phyloP scores from a whole-genome alignment of 306 rosid species.

The Benincasa hispida region DNA sequence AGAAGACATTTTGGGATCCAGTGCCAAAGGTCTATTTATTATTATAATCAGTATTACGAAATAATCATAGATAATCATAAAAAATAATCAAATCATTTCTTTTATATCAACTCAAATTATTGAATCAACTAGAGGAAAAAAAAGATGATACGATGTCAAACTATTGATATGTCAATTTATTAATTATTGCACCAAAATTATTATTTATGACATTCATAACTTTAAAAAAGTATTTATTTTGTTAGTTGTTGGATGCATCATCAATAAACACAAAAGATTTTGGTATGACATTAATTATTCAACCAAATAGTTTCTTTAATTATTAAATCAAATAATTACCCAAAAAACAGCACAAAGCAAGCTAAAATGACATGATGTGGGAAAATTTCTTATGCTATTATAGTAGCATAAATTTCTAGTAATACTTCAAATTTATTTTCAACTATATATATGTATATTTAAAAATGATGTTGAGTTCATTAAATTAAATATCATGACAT shows the following conservation, averaged over 20 bases:
- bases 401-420: neutral
- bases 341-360: neutral
- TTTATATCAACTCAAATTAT: neutral
- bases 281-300: neutral
- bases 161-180: neutral
- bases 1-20: too few relatives aligned
- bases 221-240: neutral
- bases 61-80: neutral
- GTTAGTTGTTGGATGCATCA: neutral
- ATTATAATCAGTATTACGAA: too few relatives aligned
- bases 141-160: neutral
- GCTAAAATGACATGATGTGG: neutral
- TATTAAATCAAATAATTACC: neutral
- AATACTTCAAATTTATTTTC: neutral
- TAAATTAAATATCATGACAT: too few relatives aligned
- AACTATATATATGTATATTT: too few relatives aligned
- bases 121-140: neutral
- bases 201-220: neutral
- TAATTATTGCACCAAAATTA: neutral
- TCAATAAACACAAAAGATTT: neutral
- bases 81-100: neutral
- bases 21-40: too few relatives aligned
- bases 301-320: neutral
- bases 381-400: neutral
- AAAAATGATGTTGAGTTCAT: too few relatives aligned